Base-by-base conservation (phyloP, 108 stramenopile species). In the Nannochloropsis gaditana region DNA sequence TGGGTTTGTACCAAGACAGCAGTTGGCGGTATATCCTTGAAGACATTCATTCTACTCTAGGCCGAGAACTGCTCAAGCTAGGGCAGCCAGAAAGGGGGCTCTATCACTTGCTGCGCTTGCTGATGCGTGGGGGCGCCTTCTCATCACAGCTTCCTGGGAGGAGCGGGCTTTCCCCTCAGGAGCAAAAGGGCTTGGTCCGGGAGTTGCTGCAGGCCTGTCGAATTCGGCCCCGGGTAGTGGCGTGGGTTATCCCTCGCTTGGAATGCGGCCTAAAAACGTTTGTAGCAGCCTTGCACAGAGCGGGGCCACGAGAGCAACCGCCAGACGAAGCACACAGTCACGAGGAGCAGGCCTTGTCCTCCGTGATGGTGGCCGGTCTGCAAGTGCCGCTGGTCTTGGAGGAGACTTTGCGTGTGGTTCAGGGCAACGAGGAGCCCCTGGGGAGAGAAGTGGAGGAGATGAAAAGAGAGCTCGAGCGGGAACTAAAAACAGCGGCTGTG, bases 1-100 rank as follows among this genome's bases (percentile, higher is more conserved):
- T 86, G 43, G 82, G 45, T 42, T 21, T 47, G 82, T 86, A 83
- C 81, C 41, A 82, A 11, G 85, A 82, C n/a, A 82, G 85, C 47
- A 47, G 85, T 4, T 86, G 85, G 85, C 43, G 45, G 41, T 59
- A 80, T 47, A 59, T 59, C 45, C 47, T 82, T 31, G 82, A 82
- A 21, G 47, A 86, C 82, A 43, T 82, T 10, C 82, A 73, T 44
- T 82, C 47, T 41, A 82, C 15, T n/a, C n/a, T 73, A n/a, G 59
- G 59, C 19, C 15, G 59, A n/a, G 19, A 73, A n/a, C 59, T 73
- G 59, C n/a, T 73, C 19, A n/a, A n/a, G 59, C 59, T 73, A 15
- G 59, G 59, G n/a, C 59, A 73, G 19, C 59, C 59, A 4, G 59
- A 73, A 73, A 73, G 59, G n/a, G 59, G 19, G 59, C 59, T 73